Base-by-base conservation (phyloP, 768 basidiomycete genomes). In the Kwoniella botswanensis region DNA sequence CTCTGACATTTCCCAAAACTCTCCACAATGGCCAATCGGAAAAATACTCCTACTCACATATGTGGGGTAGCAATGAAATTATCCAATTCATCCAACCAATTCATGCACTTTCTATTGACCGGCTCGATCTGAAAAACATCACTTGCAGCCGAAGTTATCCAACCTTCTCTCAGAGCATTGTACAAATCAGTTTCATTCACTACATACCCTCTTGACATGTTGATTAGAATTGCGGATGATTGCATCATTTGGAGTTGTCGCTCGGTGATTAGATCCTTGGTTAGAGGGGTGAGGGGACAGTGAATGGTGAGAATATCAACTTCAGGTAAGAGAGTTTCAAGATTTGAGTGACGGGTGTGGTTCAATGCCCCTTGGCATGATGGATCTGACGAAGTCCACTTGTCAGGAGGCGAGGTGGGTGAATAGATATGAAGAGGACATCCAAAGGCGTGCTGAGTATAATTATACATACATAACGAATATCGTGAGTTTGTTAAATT, bases 241-340 rank as follows among this genome's bases (percentile, higher is more conserved):
- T 79, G 76, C 75, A 82, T 79, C 56, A 75, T 52, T 6, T 22
- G 58, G 22, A 84, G 69, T 53, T 82, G 69, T 5, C 42, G 21
- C 21, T 58, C 65, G 41, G 76, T 67, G 67, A 84, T 75, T 54
- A 84, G 53, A 53, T 80, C 68, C 15, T 71, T 68, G 21, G 82
- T 83, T 22, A 60, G 63, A 9, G 67, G 59, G 10, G 71, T 69
- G 46, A 81, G 74, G 13, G 83, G 83, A 58, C 80, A 81, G 57
- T 83, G 83, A 21, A 84, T 65, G 15, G 79, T 76, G 17, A 84
- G 67, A 50, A 84, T 73, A 62, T 84, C 83, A 61, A 71, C 57
- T 21, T 68, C 65, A 3, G 74, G 63, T 1, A 84, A 74, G 35
- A 84, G 65, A 42, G 77, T 74, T 35, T 77, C 71, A 29, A 84